Conservation (phyloP, 495 filamentous ascomycete genomes). For the Podospora fimiseda region DNA sequence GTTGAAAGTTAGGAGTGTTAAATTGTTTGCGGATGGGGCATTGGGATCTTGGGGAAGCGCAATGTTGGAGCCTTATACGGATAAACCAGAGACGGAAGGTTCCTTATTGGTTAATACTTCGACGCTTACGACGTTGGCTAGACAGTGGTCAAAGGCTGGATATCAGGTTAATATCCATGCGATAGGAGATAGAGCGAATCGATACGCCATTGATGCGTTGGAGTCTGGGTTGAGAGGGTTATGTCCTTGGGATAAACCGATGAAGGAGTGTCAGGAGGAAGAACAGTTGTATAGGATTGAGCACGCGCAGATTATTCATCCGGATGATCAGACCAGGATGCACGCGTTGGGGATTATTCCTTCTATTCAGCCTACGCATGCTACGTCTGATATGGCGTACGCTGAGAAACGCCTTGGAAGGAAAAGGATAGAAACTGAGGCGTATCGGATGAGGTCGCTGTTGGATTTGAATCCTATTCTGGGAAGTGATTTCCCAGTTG, state of each 20-base stretch:
- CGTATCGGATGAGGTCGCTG: slow-evolving; percentile 54
- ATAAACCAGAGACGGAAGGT: slow-evolving; percentile 48
- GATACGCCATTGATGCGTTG: slow-evolving; percentile 51
- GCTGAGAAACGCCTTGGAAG: slow-evolving; percentile 49
- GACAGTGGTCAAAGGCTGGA: slow-evolving; percentile 42
- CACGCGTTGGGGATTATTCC: slow-evolving; percentile 51
- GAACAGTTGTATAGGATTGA: slow-evolving; percentile 55
- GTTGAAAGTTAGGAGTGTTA: slow-evolving; percentile 48
- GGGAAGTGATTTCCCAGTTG: slow-evolving; percentile 61
- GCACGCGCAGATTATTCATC: slow-evolving; percentile 59
- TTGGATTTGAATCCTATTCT: slow-evolving; percentile 42
- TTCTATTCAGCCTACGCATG: slow-evolving; percentile 62
- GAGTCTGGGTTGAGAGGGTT: slow-evolving; percentile 36
- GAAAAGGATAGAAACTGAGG: slow-evolving; percentile 40
- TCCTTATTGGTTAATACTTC: slow-evolving; percentile 55
- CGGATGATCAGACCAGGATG: slow-evolving; percentile 52
- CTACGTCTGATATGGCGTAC: slow-evolving; percentile 57
- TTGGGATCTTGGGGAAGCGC: slow-evolving; percentile 60
- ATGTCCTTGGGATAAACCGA: slow-evolving; percentile 34
- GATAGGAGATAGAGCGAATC: slow-evolving; percentile 59
- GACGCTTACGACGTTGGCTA: slow-evolving; percentile 41
- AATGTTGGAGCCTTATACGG: slow-evolving; percentile 55
- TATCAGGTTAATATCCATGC: slow-evolving; percentile 59
- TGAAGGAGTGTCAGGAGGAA: slow-evolving; percentile 38
- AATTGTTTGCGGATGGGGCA: slow-evolving; percentile 59